Evolutionary conservation across 2,329 filamentous ascomycete genomes (phyloP).

Genomic region (Sclerotinia trifoliorum): DNA sequence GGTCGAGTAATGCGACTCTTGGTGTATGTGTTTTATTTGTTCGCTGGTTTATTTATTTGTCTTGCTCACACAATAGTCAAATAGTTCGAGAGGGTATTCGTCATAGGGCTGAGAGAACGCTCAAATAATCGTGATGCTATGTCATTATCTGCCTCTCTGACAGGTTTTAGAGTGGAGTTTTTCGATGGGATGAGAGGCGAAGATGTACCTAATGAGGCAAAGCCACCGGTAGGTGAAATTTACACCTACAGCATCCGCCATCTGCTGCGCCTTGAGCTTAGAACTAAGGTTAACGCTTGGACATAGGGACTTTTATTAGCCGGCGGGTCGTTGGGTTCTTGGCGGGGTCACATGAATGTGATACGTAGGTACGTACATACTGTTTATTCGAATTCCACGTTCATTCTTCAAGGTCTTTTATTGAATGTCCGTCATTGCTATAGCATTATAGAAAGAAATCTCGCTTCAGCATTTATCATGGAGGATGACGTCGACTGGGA

Average conservation of each 20-base stretch:
- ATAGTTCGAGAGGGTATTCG: conserved; percentile 47
- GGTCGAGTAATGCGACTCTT: conserved; percentile 1
- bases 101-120: conserved; percentile 47
- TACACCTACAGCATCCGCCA: neutral
- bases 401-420: too few relatives aligned
- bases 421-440: conserved; percentile 5
- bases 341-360: conserved; percentile 45
- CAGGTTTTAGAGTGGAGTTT: conserved; percentile 46
- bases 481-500: conserved; percentile 49
- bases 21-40: neutral
- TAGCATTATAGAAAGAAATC: conserved; percentile 25
- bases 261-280: neutral
- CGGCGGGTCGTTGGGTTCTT: conserved; percentile 42
- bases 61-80: neutral
- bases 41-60: neutral
- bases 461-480: conserved; percentile 43
- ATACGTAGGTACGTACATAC: conserved; percentile 34
- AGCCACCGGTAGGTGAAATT: conserved; percentile 39
- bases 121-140: conserved; percentile 51
- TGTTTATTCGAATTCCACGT: neutral
- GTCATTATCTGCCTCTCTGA: conserved; percentile 44
- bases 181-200: conserved; percentile 45
- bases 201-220: conserved; percentile 44
- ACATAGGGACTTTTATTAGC: conserved; percentile 9
- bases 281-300: neutral